Evolutionary conservation across 352 stramenopile species (phyloP), one percentile per base, ranked within the genome.

Genomic region (Halophytophthora polymorphica): DNA sequence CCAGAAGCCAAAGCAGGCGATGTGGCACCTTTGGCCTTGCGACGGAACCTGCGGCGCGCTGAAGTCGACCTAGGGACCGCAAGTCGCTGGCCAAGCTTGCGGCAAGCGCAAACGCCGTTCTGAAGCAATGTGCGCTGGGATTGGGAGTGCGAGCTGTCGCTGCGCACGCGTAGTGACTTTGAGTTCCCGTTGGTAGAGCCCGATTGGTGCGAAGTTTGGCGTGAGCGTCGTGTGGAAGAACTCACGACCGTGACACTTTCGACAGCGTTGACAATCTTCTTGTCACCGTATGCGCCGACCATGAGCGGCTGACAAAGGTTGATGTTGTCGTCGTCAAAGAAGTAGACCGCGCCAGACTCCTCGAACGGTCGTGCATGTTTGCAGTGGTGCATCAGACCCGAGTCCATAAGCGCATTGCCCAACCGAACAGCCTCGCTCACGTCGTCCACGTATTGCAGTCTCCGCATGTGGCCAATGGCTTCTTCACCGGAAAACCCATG

Each of bases 401-500:
- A 71, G 50, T 86, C 72, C 75, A 86, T 84, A 28, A 87, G 61
- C 12, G 71, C 71, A 40, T 87, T 85, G 22, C 76, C 76, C n/a
- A 87, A 35, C n/a, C 71, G 73, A 3, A 81, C 45, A 29, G 65
- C 73, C 61, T 87, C 73, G 33, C 64, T 73, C 5, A 47, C 45
- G 1, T 44, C 57, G 22, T 69, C 50, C 12, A 82, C 76, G 45
- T 76, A 85, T 53, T 76, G 50, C 25, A 68, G 51, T 3, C 68
- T 44, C 25, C 63, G 47, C 69, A 85, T 78, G 21, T 72, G 58
- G 0, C 56, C 61, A 8, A 72, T 71, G 7, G 62, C 65, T 13
- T 74, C 56, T 50, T 72, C 50, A 8, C 59, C 73, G 1, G 44
- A 62, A 31, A 84, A 82, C 6, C 70, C 73, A 28, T 73, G 58